Conservation (phyloP, 441 rosid species). For the Syzygium syzygioides region DNA sequence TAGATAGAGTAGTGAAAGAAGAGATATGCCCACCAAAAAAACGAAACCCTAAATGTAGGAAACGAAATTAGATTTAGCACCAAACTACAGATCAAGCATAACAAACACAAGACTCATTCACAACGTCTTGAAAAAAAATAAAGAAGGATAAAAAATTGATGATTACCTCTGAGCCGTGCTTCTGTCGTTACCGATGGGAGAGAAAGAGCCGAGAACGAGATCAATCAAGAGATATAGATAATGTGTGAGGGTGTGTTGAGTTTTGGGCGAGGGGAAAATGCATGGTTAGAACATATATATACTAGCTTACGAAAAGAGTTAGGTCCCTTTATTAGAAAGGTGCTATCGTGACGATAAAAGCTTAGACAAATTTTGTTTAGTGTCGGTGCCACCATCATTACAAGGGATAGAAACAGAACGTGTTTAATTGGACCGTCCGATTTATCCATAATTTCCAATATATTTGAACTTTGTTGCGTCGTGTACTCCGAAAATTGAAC, state of each 20-base stretch:
- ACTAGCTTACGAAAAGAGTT: neutral
- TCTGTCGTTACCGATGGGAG: neutral
- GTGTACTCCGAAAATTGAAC: neutral
- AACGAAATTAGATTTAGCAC: neutral
- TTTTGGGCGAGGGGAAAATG: neutral
- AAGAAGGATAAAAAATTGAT: neutral
- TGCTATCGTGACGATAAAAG: accelerated
- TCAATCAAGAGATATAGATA: neutral
- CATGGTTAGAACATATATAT: neutral
- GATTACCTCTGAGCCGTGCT: accelerated
- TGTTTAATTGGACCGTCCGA: neutral
- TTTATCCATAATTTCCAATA: accelerated
- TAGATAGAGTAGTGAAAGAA: neutral
- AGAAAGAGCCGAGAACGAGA: neutral
- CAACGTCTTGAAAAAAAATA: neutral
- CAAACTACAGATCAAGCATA: neutral
- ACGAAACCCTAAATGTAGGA: neutral
- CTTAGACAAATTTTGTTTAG: neutral
- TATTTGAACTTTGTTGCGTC: accelerated
- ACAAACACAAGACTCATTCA: neutral
- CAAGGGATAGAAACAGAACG: accelerated
- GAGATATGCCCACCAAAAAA: neutral
- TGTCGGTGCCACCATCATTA: neutral
- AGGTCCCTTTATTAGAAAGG: neutral
- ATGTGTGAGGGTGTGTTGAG: neutral